Conservation (phyloP, 2,329 filamentous ascomycete species). For the Aaosphaeria arxii region DNA sequence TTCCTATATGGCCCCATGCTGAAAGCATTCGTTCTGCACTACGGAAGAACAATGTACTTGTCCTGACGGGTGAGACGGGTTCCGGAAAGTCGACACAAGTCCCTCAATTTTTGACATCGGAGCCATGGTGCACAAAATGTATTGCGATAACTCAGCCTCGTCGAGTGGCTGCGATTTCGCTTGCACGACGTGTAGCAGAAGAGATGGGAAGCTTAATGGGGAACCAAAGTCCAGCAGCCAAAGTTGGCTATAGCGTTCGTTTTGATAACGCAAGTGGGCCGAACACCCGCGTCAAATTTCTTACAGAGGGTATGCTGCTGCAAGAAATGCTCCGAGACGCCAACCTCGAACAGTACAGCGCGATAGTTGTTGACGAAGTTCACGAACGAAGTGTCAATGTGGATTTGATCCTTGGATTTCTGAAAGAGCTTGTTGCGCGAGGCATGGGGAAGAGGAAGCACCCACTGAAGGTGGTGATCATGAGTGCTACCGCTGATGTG, state of each 20-base stretch:
- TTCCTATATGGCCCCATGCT: constrained; percentile 78
- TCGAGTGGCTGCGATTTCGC: constrained; percentile 86
- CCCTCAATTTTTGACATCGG: constrained; percentile 79
- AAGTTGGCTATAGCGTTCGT: constrained; percentile 89
- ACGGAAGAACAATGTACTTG: constrained; percentile 65
- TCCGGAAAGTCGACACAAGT: constrained; percentile 97
- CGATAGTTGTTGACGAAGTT: constrained; percentile 90
- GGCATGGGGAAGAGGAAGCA: constrained; percentile 56
- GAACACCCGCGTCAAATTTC: constrained; percentile 83
- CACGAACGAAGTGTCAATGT: constrained; percentile 95
- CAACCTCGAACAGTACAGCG: constrained; percentile 78
- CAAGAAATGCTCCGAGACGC: constrained; percentile 91
- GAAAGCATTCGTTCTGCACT: constrained; percentile 67
- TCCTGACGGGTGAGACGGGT: constrained; percentile 90
- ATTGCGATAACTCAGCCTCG: constrained; percentile 94
- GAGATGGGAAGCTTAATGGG: constrained; percentile 71
- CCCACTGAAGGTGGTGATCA: constrained; percentile 84
- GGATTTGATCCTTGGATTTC: constrained; percentile 83
- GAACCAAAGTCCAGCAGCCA: constrained; percentile 55
- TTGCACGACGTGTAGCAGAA: constrained; percentile 82
- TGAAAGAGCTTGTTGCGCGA: constrained; percentile 70
- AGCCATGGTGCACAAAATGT: constrained; percentile 74
- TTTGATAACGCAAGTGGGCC: constrained; percentile 86
- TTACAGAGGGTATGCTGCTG: constrained; percentile 94
- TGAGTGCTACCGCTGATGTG: constrained; percentile 95